Evolutionary conservation across 768 basidiomycete genomes (phyloP), one percentile per base, ranked within the genome.

Genomic region (Tulasnella calospora): DNA sequence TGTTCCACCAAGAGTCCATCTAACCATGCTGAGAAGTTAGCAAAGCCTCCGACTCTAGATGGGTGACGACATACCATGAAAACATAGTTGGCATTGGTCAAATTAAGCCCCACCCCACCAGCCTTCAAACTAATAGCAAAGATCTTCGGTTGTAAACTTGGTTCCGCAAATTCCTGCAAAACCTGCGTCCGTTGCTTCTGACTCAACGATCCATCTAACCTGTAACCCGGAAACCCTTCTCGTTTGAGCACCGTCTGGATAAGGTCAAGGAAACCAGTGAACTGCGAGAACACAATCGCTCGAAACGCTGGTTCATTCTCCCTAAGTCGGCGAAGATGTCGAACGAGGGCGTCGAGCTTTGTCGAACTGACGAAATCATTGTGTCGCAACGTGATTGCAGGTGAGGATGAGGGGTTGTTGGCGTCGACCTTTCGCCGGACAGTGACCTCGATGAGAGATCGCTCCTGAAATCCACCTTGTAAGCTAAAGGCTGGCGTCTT

Each of bases 1-100:
- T 89, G 83, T 94, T 95, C 94, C 94, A 95, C 94, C 94, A 94
- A 81, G 93, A 95, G 82, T 94, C 94, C 93, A 95, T 95, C 93
- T 94, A 78, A 13, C 61, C 19, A n/a, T 23, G n/a, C 19, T 12
- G 10, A 61, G 57, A 27, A 38, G 35, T 76, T 3, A 57, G 40
- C 19, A 27, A 30, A 41, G 23, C 6, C 57, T 33, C 30, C 38
- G 51, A 36, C 33, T 15, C 38, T 19, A 40, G 30, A 35, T 23
- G 30, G 36, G 36, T 33, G 35, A 35, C 27, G 3, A 82, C 86
- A 79, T 80, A 92, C 93, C 93, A 95, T 93, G 83, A 92, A 95
- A 15, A 95, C 94, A 84, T 94, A 87, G 82, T 95, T 94, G 9
- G 94, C 94, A 17, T 87, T 88, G 35, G 94, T 94, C 76, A 94